Evolutionary conservation across 768 basidiomycete species (phyloP), one percentile per base, ranked within the genome.

Genomic region (Paxillus ammoniavirescens): DNA sequence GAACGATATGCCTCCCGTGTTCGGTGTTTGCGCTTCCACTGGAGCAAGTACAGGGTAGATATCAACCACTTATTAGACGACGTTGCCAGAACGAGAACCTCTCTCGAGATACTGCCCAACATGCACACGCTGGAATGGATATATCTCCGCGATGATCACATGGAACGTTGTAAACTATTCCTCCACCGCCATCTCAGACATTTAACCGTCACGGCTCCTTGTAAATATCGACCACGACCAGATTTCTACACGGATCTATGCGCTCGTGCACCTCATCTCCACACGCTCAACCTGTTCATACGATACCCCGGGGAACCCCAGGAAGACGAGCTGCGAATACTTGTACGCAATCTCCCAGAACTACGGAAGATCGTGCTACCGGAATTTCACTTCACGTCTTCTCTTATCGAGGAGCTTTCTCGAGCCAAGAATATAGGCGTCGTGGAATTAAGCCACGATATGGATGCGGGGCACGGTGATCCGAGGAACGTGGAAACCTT

Each of bases 401-500:
- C 61, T 1, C 57, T 84, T 17, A 66, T 80, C n/a, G 74, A 82
- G 51, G 61, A 71, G 3, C 65, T 82, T 14, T 81, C 83, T 7
- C 71, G 50, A 12, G 68, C 79, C 30, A 67, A 67, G 23, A 59
- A 77, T 44, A 74, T 86, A 0, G 65, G 67, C 5, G 59, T 72
- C 6, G 53, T 85, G n/a, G 81, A 84, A 49, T 86, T 83, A 51
- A 79, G 77, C 49, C 82, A 80, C 58, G 53, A 70, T n/a, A 57
- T 67, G 8, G 64, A 70, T 0, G 80, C 84, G 53, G 82, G 83
- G 6, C 62, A 58, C 13, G 83, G 84, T 0, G 66, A 75, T 42
- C 64, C 68, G 1, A 53, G 49, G 2, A 84, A 86, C 54, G 72
- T 80, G 1, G 52, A 61, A 9, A 60, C 67, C 31, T 83, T 84